phyloP scores from a whole-genome alignment of 2,329 filamentous ascomycete species.

The Alternaria brassicicola region DNA sequence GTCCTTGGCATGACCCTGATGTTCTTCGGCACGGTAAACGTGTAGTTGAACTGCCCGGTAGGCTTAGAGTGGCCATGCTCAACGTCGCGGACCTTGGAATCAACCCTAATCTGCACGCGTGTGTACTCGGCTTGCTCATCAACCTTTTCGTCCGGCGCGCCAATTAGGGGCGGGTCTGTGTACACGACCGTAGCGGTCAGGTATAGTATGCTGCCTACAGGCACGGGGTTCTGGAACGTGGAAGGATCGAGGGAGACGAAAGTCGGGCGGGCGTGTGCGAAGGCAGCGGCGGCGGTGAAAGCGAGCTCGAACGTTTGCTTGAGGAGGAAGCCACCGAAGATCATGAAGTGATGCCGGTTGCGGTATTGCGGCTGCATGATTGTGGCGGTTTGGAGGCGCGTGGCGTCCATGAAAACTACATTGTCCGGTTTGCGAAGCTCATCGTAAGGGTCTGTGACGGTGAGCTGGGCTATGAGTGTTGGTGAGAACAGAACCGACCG shows the following conservation, averaged over 20 bases:
- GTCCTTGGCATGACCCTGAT: conserved; percentile 69
- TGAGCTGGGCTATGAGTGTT: neutral
- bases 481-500: conserved; percentile 43
- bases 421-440: conserved; percentile 62
- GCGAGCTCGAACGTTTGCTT: conserved; percentile 78
- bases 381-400: conserved; percentile 67
- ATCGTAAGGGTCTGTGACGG: conserved; percentile 58
- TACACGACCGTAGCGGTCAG: conserved; percentile 74
- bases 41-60: conserved; percentile 79
- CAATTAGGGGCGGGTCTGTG: conserved; percentile 65
- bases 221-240: conserved; percentile 76
- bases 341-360: conserved; percentile 76
- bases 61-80: conserved; percentile 71
- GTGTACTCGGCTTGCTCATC: conserved; percentile 56
- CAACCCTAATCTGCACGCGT: conserved; percentile 72
- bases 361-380: conserved; percentile 79
- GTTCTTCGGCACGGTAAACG: conserved; percentile 68
- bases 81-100: conserved; percentile 73
- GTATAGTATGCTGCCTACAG: conserved; percentile 75
- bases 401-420: conserved; percentile 67
- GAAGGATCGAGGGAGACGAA: conserved; percentile 76
- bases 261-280: conserved; percentile 71
- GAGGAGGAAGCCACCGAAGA: conserved; percentile 76
- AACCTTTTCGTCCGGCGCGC: conserved; percentile 44
- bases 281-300: conserved; percentile 75